Base-by-base conservation (phyloP, 2,329 filamentous ascomycete genomes). In the Uncinocarpus reesii region DNA sequence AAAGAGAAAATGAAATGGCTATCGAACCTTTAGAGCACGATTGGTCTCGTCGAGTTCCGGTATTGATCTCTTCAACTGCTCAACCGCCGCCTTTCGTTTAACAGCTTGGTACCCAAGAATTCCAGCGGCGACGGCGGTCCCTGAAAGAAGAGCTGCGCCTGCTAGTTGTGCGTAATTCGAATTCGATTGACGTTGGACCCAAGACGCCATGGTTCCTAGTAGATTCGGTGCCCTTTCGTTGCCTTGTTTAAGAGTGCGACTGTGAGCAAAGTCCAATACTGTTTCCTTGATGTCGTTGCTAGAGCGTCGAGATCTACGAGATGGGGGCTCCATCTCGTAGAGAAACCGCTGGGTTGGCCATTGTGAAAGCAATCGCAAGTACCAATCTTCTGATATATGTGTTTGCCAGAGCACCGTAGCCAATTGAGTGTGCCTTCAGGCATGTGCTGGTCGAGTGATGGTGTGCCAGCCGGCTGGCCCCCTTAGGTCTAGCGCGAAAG, bases 51-150 rank as follows among this genome's bases (percentile, higher is more conserved):
- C 65, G 16, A 51, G 36, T n/a, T 69, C 68, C 18, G 78, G 78
- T 52, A 83, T 82, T 1, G 78, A 80, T 36, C 72, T 73, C 57
- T 82, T 82, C 49, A 83, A 58, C 42, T 78, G 69, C 48, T 74
- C 66, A 18, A 81, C 71, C 42, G 71, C 73, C 55, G 76, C 74
- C 58, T 71, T 71, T 50, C 76, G 69, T 54, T 69, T 71, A 29
- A 75, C 69, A 47, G 75, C 70, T 58, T 81, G 78, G 46, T 76
- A 71, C 2, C 76, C 75, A 40, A 80, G 65, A 40, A 81, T 77
- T 1, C 75, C 70, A 55, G 71, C 69, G 18, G 68, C 68, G 35
- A 69, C 68, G 49, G 67, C 66, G 41, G 63, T 66, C 32, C 66
- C 67, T 6, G 67, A 70, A 18, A 71, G 51, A n/a, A 68, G 62